These are phyloP conservation scores for Macrolepiota fuliginosa DNA, from an alignment of 768 basidiomycete genomes.

Conservation along the genomic window DNA sequence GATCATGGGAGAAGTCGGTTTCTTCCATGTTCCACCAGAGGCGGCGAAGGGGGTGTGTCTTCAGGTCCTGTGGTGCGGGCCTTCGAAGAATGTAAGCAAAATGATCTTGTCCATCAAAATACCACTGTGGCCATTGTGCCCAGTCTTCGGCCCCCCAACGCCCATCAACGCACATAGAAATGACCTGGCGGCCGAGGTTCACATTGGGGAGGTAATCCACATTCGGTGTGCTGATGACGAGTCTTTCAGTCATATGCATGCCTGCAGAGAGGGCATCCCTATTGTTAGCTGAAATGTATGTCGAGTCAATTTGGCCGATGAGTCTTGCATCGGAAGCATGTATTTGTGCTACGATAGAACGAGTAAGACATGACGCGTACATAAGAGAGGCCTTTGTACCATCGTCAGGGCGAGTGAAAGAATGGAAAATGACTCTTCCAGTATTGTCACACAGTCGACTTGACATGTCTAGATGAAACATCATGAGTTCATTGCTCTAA, in stretches of 20 bases:
- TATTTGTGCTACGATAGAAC: not conserved
- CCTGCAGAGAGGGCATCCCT: not conserved
- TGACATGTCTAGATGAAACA: too few species aligned
- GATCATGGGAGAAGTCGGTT: not conserved
- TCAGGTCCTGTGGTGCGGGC: not conserved
- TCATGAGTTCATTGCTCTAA: too few species aligned
- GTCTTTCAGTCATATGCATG: not conserved
- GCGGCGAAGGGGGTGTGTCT: not conserved
- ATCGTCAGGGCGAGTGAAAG: not conserved
- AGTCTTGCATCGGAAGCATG: not conserved
- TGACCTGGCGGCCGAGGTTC: not conserved
- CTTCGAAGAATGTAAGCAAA: not conserved
- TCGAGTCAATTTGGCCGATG: not conserved
- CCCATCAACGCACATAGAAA: not conserved
- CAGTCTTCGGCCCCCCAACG: not conserved
- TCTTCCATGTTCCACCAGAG: constrained; percentile 8
- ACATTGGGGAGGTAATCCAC: not conserved
- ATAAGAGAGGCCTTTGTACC: not conserved
- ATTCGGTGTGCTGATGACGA: not conserved
- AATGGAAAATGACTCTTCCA: not conserved
- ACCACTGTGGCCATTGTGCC: constrained; percentile 8
- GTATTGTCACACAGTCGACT: too few species aligned
- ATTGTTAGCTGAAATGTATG: not conserved
- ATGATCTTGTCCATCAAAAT: constrained; percentile 1
- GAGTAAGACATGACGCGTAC: not conserved